A percentile compares a stretch with the other conserved stretches of the same genome.
phyloP scores from a whole-genome alignment of 345 rosid species.

The Arabis alpina region DNA sequence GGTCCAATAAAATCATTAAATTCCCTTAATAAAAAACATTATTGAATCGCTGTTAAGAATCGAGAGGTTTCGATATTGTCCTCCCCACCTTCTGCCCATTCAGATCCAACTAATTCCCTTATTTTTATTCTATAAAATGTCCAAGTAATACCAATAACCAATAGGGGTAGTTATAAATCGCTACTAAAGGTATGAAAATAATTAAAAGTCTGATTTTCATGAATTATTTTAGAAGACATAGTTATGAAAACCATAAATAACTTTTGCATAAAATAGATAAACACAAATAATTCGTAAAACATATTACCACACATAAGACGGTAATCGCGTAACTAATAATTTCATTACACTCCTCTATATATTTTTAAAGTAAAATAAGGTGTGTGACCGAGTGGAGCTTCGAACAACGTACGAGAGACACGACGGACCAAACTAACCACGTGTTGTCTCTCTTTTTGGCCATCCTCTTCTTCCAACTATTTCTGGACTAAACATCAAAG shows the following conservation, averaged over 20 bases:
- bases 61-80: slow-evolving; percentile 28
- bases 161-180: too few relatives aligned
- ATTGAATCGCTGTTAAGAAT: slow-evolving; percentile 33
- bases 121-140: slow-evolving; percentile 2
- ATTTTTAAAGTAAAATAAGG: background rate
- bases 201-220: too few relatives aligned
- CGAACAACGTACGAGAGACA: slow-evolving; percentile 45
- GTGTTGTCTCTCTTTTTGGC: slow-evolving; percentile 12
- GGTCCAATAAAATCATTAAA: slow-evolving; percentile 39
- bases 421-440: slow-evolving; percentile 32
- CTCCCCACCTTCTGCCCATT: slow-evolving; percentile 37
- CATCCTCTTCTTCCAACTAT: background rate
- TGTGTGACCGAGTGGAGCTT: slow-evolving; percentile 25
- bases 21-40: background rate
- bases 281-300: too few relatives aligned
- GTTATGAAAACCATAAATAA: too few relatives aligned
- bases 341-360: too few relatives aligned
- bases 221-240: too few relatives aligned
- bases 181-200: too few relatives aligned
- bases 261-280: too few relatives aligned
- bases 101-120: slow-evolving; percentile 35
- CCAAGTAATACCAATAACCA: background rate
- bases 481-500: slow-evolving; percentile 13
- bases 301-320: too few relatives aligned
- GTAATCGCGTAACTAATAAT: too few relatives aligned